A percentile compares a stretch with the other conserved stretches of the same genome.
Conservation (phyloP, 108 stramenopile genomes). For the Hondaea fermentalgiana region DNA sequence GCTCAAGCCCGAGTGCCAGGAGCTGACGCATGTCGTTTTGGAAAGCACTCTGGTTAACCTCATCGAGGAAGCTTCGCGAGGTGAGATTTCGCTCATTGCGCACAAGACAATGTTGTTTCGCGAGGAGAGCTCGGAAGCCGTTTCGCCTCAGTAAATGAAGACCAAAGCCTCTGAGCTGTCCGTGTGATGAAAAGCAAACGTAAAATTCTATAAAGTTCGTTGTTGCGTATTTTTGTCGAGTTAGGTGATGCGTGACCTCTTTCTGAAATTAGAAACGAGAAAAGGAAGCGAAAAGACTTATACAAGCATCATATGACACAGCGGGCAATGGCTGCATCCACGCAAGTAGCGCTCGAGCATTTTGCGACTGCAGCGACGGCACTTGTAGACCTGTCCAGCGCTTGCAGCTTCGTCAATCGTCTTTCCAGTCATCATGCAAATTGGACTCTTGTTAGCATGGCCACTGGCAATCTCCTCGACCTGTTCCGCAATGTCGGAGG, state of each 20-base stretch:
- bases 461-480: background rate
- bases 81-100: background rate
- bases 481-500: background rate
- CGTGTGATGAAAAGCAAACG: too few relatives aligned
- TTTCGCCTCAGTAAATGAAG: too few relatives aligned
- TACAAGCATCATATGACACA: slow-evolving; percentile 36
- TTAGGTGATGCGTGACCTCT: too few relatives aligned
- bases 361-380: slow-evolving; percentile 46
- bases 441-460: slow-evolving; percentile 15
- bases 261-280: too few relatives aligned
- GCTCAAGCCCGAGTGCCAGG: background rate
- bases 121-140: background rate
- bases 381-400: slow-evolving; percentile 32
- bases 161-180: too few relatives aligned
- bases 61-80: background rate
- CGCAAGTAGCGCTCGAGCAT: slow-evolving; percentile 37
- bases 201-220: too few relatives aligned
- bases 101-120: background rate
- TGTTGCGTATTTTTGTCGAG: too few relatives aligned
- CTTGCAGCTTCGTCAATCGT: slow-evolving; percentile 41
- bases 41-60: background rate
- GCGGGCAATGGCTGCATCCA: slow-evolving; percentile 32
- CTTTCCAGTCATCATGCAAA: slow-evolving; percentile 36
- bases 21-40: background rate
- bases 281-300: background rate